Evolutionary conservation across 306 rosid genomes (phyloP), one percentile per base, ranked within the genome.

Genomic region (Lablab purpureus): DNA sequence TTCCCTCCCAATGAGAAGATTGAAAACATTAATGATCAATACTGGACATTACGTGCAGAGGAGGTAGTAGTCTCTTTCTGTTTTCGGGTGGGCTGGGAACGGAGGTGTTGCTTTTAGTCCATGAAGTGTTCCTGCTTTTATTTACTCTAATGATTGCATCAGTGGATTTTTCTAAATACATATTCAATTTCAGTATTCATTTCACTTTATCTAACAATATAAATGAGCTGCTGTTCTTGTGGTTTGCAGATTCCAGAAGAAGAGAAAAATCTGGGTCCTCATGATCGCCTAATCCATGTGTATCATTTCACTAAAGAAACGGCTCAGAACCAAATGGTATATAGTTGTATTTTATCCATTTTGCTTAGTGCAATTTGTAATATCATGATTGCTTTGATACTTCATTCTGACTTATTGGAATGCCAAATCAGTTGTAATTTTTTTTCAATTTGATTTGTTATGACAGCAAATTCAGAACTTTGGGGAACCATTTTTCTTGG

Each of bases 11-110:
- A 54, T 84, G 98, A 93, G 80, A 93, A 87, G 90, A 93, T 93
- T 47, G 97, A 91, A 84, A 88, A 87, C 80, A 91, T 93, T 21
- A 93, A 91, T 73, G 98, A 93, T 83, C 98, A 91, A 66, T 93
- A 93, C 88, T 93, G 98, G 97, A 91, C 98, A 5, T 87, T 93
- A 66, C 90, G 98, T 19, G 98, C 98, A 3, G 98, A 93, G 65
- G 98, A 93, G 97, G 98, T 91, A 75, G 37, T 66, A 59, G 3
- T 85, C 69, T 85, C 45, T 75, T 47, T 77, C n/a, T 73, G 17
- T 27, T 36, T 56, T 21, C 18, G 76, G 18, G 47, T 27, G 82
- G 47, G 22, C 55, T n/a, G 28, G 56, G 41, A 41, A 59, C 56
- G 7, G 67, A 27, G 37, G 76, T 23, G 17, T 36, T 25, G 18